Evolutionary conservation across 2,329 filamentous ascomycete genomes (phyloP), one percentile per base, ranked within the genome.

Genomic region (Zopfia rhizophila): DNA sequence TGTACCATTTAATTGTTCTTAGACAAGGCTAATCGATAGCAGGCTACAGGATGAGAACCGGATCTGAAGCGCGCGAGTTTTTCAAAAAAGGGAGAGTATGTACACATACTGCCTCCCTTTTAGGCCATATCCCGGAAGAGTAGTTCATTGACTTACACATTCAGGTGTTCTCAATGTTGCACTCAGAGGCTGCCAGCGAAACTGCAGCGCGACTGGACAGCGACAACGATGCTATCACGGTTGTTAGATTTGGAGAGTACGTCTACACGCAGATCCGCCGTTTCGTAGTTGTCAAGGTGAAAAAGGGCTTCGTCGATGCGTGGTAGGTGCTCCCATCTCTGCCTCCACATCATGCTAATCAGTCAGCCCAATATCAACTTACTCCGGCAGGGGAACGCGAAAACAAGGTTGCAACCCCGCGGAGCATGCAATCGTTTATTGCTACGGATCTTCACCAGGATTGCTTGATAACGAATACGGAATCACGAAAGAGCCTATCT

Each of bases 331-430:
- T 27, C 5, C 22, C 3, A 27, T 22, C n/a, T 14, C 17, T 4
- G 6, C 13, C 7, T 21, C 12, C n/a, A 12, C 11, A 24, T 18
- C 10, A 23, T 25, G 6, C 13, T 27, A 3, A 22, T 32, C 13
- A 19, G n/a, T 14, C 8, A 77, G 75, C 11, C 64, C 69, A 0
- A 71, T 78, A 7, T 62, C 56, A 4, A 78, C 75, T 0, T 78
- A 78, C 37, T 43, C 61, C 4, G 52, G 58, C 1, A 58, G 67
- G 16, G 75, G 72, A 0, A 58, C 72, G 1, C 48, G 56, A 1
- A 78, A 77, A 38, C 37, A 12, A 2, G 71, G 71, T 0, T 65
- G 76, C 3, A 55, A 68, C 18, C 40, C 64, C 4, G 39, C 43
- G 2, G 68, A 72, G 8, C 76, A 78, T 51, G 60, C 75, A 0